Evolutionary conservation across 1,284 basidiomycete genomes (phyloP).

Genomic region (Puccinia polysora): DNA sequence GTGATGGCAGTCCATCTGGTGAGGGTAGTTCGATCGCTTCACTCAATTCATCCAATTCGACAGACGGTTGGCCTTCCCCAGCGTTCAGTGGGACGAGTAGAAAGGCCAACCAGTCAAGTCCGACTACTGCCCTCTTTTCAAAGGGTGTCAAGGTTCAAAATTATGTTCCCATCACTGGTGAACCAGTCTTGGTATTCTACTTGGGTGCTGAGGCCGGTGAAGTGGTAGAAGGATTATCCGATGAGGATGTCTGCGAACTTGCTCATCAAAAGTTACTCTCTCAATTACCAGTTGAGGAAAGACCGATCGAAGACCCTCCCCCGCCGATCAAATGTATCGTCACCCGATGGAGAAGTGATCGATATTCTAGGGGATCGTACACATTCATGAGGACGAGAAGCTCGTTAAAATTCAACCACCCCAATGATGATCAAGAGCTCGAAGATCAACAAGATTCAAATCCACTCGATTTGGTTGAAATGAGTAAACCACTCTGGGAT

Average conservation of each 20-base stretch:
- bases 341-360: slow-evolving; percentile 49
- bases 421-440: slow-evolving; percentile 45
- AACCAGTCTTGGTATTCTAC: slow-evolving; percentile 51
- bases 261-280: slow-evolving; percentile 47
- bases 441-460: slow-evolving; percentile 48
- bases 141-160: slow-evolving; percentile 48
- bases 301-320: slow-evolving; percentile 20
- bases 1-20: slow-evolving; percentile 5
- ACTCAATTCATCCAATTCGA: slow-evolving; percentile 44
- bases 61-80: slow-evolving; percentile 30
- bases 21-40: neutral
- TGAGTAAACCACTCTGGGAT: slow-evolving; percentile 52
- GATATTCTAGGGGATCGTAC: slow-evolving; percentile 48
- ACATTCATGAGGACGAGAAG: slow-evolving; percentile 47
- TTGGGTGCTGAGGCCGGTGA: slow-evolving; percentile 50
- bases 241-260: slow-evolving; percentile 49
- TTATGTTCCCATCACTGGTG: slow-evolving; percentile 47
- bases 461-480: slow-evolving; percentile 52
- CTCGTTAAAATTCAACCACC: slow-evolving; percentile 13
- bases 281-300: slow-evolving; percentile 41
- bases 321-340: slow-evolving; percentile 45
- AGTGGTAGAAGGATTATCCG: slow-evolving; percentile 49
- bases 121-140: slow-evolving; percentile 44
- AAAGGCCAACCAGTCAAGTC: neutral
- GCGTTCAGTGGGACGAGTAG: slow-evolving; percentile 2